A percentile compares a stretch with the other conserved stretches of the same genome.
These are phyloP conservation scores for Fusarium neocosmosporiellum DNA, from an alignment of 2,329 filamentous ascomycete genomes.

Conservation along the genomic window DNA sequence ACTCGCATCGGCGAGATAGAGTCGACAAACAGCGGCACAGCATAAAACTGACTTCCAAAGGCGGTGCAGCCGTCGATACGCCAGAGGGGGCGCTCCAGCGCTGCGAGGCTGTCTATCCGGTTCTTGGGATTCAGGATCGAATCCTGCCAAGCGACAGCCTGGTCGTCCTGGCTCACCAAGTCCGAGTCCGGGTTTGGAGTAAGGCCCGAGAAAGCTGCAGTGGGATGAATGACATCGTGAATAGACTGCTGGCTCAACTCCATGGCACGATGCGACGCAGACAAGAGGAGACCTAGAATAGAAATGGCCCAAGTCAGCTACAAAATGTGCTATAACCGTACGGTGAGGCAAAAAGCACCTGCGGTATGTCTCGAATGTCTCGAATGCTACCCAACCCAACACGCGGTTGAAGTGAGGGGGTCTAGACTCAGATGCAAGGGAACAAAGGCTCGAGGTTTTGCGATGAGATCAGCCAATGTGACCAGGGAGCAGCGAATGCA, in stretches of 20 bases:
- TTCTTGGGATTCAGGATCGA: slow-evolving; percentile 71
- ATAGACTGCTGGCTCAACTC: slow-evolving; percentile 64
- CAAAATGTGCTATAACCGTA: slow-evolving; percentile 16
- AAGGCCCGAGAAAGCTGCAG: slow-evolving; percentile 59
- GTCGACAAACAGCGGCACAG: slow-evolving; percentile 62
- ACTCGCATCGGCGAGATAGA: slow-evolving; percentile 63
- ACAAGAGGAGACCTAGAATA: slow-evolving; percentile 15
- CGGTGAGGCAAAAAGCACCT: slow-evolving; percentile 33
- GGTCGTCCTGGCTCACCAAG: background rate
- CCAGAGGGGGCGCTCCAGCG: slow-evolving; percentile 60
- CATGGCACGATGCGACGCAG: slow-evolving; percentile 52
- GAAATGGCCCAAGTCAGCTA: slow-evolving; percentile 20
- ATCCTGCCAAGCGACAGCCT: slow-evolving; percentile 53
- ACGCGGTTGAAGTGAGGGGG: slow-evolving; percentile 30
- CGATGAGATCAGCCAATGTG: slow-evolving; percentile 16
- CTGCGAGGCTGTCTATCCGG: slow-evolving; percentile 66
- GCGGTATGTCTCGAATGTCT: slow-evolving; percentile 33
- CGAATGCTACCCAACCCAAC: slow-evolving; percentile 24
- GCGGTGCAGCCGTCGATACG: slow-evolving; percentile 68
- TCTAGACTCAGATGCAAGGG: slow-evolving; percentile 32
- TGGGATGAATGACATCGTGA: slow-evolving; percentile 68
- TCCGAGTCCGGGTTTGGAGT: slow-evolving; percentile 2
- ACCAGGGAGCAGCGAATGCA: slow-evolving; percentile 18
- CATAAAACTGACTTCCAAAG: slow-evolving; percentile 68
- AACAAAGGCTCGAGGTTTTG: slow-evolving; percentile 13